These are phyloP conservation scores for Lachnum nothofagi DNA, from an alignment of 2,329 filamentous ascomycete genomes.

Conservation along the genomic window DNA sequence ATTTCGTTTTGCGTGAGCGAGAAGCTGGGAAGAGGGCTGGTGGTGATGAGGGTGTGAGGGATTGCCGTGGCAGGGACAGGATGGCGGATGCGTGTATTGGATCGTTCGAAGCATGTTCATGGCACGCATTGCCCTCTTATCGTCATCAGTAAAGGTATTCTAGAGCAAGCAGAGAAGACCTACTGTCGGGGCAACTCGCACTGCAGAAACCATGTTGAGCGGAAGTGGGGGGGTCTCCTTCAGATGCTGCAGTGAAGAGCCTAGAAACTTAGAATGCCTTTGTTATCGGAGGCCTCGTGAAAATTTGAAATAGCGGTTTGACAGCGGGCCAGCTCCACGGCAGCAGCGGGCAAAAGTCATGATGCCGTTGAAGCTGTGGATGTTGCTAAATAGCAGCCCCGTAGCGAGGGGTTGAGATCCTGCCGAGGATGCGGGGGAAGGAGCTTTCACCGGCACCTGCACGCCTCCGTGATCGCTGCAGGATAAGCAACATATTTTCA, in stretches of 20 bases:
- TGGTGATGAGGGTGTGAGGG: slow-evolving; percentile 67
- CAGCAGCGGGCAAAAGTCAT: background rate
- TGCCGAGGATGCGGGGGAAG: background rate
- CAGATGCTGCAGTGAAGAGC: background rate
- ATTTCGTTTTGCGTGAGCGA: slow-evolving; percentile 43
- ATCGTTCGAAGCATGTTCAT: slow-evolving; percentile 77
- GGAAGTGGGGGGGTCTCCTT: slow-evolving; percentile 1
- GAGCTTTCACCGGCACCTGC: background rate
- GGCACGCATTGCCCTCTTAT: slow-evolving; percentile 55
- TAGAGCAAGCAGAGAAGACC: background rate
- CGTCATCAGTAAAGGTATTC: background rate
- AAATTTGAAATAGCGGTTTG: too few species aligned
- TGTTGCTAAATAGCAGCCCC: background rate
- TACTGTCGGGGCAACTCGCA: slow-evolving; percentile 30
- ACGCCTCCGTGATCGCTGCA: too few species aligned
- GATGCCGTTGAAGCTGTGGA: background rate
- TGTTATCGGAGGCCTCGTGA: too few species aligned
- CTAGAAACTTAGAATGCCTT: background rate
- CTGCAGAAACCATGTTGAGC: slow-evolving; percentile 23
- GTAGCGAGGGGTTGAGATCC: background rate
- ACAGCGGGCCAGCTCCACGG: background rate
- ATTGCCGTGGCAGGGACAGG: slow-evolving; percentile 89
- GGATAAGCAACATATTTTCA: too few species aligned
- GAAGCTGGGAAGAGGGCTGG: slow-evolving; percentile 35
- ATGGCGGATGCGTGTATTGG: slow-evolving; percentile 81